Evolutionary conservation across 2,329 filamentous ascomycete species (phyloP).

Genomic region (Bimuria novae-zelandiae): DNA sequence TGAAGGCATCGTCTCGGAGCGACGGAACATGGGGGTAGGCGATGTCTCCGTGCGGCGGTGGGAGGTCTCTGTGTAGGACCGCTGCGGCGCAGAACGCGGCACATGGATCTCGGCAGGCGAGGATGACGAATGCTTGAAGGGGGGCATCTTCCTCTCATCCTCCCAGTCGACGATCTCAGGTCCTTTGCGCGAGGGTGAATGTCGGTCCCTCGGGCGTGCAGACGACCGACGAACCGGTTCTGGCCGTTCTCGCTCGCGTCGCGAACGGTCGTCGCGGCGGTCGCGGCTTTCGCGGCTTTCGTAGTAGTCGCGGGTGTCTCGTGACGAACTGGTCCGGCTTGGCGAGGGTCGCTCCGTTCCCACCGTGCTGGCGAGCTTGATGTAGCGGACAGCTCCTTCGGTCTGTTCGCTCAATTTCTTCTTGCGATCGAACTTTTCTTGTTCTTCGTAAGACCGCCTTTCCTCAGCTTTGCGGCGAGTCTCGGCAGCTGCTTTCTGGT

Average conservation of each 20-base stretch:
- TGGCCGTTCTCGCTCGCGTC: conserved; percentile 36
- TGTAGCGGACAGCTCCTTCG: conserved; percentile 37
- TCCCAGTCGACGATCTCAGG: conserved; percentile 43
- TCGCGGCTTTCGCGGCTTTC: conserved; percentile 17
- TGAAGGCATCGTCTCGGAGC: conserved; percentile 51
- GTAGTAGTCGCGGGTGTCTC: conserved; percentile 38
- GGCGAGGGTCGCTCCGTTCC: conserved; percentile 35
- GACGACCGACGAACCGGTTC: conserved; percentile 42
- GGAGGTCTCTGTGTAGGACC: conserved; percentile 35
- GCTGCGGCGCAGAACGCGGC: conserved; percentile 30
- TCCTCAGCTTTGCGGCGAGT: conserved; percentile 35
- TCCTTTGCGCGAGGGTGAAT: conserved; percentile 29
- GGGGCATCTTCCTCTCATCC: conserved; percentile 31
- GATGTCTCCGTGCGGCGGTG: conserved; percentile 37
- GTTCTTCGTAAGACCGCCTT: conserved; percentile 35
- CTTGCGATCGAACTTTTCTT: conserved; percentile 22
- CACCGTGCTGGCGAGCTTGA: too few species aligned
- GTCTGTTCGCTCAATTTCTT: conserved; percentile 35
- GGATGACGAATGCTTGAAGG: conserved; percentile 46
- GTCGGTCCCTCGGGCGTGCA: conserved; percentile 39
- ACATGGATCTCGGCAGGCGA: conserved; percentile 43
- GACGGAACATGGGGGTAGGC: conserved; percentile 43
- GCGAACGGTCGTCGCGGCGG: conserved; percentile 22
- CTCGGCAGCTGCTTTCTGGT: conserved; percentile 22
- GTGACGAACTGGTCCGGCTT: conserved; percentile 30